phyloP scores from a whole-genome alignment of 345 rosid genomes.

The Laguncularia racemosa region DNA sequence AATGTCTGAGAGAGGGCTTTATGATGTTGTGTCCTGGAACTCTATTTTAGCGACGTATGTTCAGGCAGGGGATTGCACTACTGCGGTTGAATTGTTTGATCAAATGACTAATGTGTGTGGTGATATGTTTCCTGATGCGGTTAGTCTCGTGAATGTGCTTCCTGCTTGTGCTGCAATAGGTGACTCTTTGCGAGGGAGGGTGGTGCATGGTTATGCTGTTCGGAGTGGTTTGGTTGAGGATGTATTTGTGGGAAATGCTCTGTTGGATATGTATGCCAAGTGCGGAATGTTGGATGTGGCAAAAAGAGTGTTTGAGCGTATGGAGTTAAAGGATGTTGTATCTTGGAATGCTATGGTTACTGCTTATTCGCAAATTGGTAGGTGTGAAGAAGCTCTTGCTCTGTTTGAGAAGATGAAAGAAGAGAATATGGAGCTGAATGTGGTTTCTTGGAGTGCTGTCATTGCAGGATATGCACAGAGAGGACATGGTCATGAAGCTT shows the following conservation, averaged over 20 bases:
- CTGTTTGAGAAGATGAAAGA: constrained; percentile 56
- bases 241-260: constrained; percentile 61
- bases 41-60: constrained; percentile 46
- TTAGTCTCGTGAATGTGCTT: constrained; percentile 64
- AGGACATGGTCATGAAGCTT: constrained; percentile 58
- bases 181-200: constrained; percentile 32
- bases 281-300: constrained; percentile 64
- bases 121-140: constrained; percentile 33
- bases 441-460: constrained; percentile 84
- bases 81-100: constrained; percentile 37
- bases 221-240: constrained; percentile 45
- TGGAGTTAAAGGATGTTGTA: constrained; percentile 62
- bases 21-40: constrained; percentile 75
- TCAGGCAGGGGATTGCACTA: constrained; percentile 37
- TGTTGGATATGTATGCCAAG: constrained; percentile 86
- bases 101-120: constrained; percentile 34
- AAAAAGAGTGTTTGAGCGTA: constrained; percentile 40
- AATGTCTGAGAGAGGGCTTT: constrained; percentile 33
- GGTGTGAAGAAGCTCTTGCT: constrained; percentile 53
- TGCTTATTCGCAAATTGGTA: constrained; percentile 69
- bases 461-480: constrained; percentile 82
- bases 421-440: constrained; percentile 50
- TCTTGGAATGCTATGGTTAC: constrained; percentile 90
- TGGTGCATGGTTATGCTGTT: constrained; percentile 49
- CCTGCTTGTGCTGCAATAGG: constrained; percentile 56